Evolutionary conservation across 192 early-diverging fungal genomes (phyloP), one percentile per base, ranked within the genome.

Genomic region (Dissophora ornata): DNA sequence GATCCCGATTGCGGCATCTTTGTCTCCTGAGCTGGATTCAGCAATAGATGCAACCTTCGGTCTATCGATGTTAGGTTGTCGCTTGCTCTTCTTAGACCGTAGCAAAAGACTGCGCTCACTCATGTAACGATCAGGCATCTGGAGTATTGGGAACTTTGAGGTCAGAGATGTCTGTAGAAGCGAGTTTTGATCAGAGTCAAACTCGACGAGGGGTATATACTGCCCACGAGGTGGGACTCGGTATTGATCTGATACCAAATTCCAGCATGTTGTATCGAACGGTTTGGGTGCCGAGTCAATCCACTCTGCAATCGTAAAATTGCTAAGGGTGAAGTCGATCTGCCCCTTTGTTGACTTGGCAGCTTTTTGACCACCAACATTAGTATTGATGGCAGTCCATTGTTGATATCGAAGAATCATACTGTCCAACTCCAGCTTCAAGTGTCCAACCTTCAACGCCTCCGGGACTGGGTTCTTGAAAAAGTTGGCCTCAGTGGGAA

Each of bases 371-470:
- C 69, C 60, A 44, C 52, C 41, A 29, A 48, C 21, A 44, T n/a
- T 49, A 5, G 69, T 33, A 13, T 47, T 44, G 1, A 33, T 0
- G 29, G 62, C 13, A 0, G 62, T 26, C 74, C 82, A 81, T 24
- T 67, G 67, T 46, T 79, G 69, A 47, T 79, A 57, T 11, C 58
- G 54, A 44, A 79, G 58, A 25, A 71, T 42, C 47, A 81, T 65
- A 15, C 68, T 67, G 24, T 82, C 49, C 36, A 86, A 36, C 19
- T 77, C 69, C 16, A 84, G 18, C 28, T 79, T 80, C 21, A 81
- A 40, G 65, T 86, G 82, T 22, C 57, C 60, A 2, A 26, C 49
- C 22, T 59, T 66, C 9, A 79, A 51, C 22, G 56, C 55, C 58
- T 82, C 63, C 16, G 67, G 63, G 1, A 22, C 41, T n/a, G 66